These are phyloP conservation scores for Backusella liffmaniae DNA, from an alignment of 192 early-diverging fungal genomes.

Conservation along the genomic window DNA sequence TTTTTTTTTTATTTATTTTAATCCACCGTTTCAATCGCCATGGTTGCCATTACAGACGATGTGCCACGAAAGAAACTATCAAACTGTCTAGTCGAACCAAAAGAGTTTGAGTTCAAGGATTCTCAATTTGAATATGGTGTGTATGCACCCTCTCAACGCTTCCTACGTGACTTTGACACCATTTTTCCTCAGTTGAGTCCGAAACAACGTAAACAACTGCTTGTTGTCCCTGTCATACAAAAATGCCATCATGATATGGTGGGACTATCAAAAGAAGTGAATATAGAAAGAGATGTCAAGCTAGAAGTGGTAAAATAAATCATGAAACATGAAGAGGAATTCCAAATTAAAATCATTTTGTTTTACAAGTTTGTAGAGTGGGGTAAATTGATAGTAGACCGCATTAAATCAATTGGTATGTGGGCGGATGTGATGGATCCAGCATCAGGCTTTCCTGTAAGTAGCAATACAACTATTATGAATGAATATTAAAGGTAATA, in stretches of 20 bases:
- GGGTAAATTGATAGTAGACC: conserved; percentile 57
- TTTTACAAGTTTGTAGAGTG: conserved; percentile 64
- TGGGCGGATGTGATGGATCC: conserved; percentile 95
- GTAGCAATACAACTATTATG: background rate
- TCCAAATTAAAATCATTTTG: too few relatives aligned
- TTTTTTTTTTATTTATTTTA: background rate
- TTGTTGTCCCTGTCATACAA: conserved; percentile 85
- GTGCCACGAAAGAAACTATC: conserved; percentile 9
- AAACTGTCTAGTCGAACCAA: conserved; percentile 12
- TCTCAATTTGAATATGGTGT: conserved; percentile 49
- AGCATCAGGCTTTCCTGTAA: conserved; percentile 81
- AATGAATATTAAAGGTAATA: too few relatives aligned
- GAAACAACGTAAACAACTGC: conserved; percentile 43
- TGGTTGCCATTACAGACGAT: background rate
- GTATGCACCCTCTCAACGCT: conserved; percentile 46
- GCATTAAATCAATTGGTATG: conserved; percentile 56
- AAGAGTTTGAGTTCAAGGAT: conserved; percentile 17
- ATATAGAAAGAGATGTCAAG: conserved; percentile 79
- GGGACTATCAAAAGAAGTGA: conserved; percentile 63
- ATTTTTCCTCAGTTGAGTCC: conserved; percentile 65
- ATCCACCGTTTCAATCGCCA: background rate
- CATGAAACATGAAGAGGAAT: background rate
- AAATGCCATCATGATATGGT: conserved; percentile 75
- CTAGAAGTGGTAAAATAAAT: conserved; percentile 61
- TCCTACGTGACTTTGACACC: conserved; percentile 64